phyloP scores from a whole-genome alignment of 805 yeast genomes.

The Wickerhamomyces rabaulensis region DNA sequence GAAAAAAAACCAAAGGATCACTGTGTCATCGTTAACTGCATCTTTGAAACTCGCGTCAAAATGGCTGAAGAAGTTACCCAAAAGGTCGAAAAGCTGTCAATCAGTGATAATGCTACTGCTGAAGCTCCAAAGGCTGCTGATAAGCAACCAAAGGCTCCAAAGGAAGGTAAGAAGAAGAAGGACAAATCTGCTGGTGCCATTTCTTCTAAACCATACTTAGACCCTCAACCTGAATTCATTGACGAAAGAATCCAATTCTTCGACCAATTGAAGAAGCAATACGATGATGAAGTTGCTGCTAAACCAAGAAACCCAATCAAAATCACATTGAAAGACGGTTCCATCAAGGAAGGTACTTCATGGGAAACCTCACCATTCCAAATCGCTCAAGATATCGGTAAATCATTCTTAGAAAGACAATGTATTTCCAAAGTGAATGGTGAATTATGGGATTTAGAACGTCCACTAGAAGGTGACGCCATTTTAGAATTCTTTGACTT shows the following conservation, averaged over 20 bases:
- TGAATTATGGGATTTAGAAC: constrained; percentile 87
- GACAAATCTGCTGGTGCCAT: constrained; percentile 30
- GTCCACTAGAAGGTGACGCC: constrained; percentile 79
- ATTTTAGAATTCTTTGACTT: constrained; percentile 82
- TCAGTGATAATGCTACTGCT: constrained; percentile 23
- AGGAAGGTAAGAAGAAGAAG: constrained; percentile 33
- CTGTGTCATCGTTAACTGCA: not conserved
- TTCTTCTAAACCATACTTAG: constrained; percentile 40
- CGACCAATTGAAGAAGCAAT: constrained; percentile 71
- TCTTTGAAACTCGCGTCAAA: not conserved
- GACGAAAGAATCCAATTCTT: constrained; percentile 74
- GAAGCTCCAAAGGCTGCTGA: constrained; percentile 20
- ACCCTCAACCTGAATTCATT: constrained; percentile 82
- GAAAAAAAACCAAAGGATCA: not conserved
- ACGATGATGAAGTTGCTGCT: constrained; percentile 65
- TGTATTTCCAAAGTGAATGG: constrained; percentile 91
- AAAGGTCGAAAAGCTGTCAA: constrained; percentile 41
- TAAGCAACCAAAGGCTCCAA: constrained; percentile 15
- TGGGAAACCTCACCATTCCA: constrained; percentile 90
- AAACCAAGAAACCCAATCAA: constrained; percentile 60
- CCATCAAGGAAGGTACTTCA: constrained; percentile 68
- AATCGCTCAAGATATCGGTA: constrained; percentile 79
- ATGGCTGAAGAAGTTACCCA: constrained; percentile 41
- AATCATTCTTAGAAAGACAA: constrained; percentile 82
- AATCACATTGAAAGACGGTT: constrained; percentile 84